Conservation (phyloP, 768 basidiomycete genomes). For the Exsudoporus frostii region DNA sequence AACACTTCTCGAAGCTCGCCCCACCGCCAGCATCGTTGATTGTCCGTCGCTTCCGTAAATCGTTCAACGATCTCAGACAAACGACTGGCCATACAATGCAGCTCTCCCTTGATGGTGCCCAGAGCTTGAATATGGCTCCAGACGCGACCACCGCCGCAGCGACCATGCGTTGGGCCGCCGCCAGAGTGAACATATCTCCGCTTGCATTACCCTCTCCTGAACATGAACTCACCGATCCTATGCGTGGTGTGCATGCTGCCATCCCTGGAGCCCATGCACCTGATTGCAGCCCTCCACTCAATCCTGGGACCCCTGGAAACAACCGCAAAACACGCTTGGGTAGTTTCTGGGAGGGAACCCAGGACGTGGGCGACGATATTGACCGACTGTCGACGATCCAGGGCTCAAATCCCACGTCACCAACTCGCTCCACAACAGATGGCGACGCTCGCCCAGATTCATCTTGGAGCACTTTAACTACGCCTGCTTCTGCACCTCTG, state of each 20-base stretch:
- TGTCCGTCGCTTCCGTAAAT: slow-evolving; percentile 44
- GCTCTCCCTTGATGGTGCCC: slow-evolving; percentile 29
- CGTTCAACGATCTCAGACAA: slow-evolving; percentile 43
- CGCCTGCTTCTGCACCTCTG: slow-evolving; percentile 17
- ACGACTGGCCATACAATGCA: slow-evolving; percentile 25
- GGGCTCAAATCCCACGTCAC: slow-evolving; percentile 24
- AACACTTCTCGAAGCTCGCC: slow-evolving; percentile 24
- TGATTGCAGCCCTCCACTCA: slow-evolving; percentile 33
- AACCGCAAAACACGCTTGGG: slow-evolving; percentile 55
- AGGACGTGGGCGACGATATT: slow-evolving; percentile 49
- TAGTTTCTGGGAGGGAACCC: slow-evolving; percentile 78
- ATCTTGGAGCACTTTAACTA: slow-evolving; percentile 2
- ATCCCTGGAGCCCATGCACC: slow-evolving; percentile 59
- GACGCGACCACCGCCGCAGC: slow-evolving; percentile 71
- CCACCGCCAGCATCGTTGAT: slow-evolving; percentile 25
- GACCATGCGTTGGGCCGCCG: slow-evolving; percentile 82
- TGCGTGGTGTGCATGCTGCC: slow-evolving; percentile 68
- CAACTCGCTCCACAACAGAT: slow-evolving; percentile 10
- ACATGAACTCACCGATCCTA: slow-evolving; percentile 86
- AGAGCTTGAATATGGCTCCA: slow-evolving; percentile 34
- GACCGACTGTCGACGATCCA: slow-evolving; percentile 24
- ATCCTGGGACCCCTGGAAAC: slow-evolving; percentile 44
- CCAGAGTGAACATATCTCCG: slow-evolving; percentile 79
- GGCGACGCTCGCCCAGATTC: slow-evolving; percentile 9
- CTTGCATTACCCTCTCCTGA: slow-evolving; percentile 88